Percentiles rank a stretch among this genome's conserved stretches.
These are phyloP conservation scores for Agrocybe praecox DNA, from an alignment of 768 basidiomycete genomes.

Conservation along the genomic window DNA sequence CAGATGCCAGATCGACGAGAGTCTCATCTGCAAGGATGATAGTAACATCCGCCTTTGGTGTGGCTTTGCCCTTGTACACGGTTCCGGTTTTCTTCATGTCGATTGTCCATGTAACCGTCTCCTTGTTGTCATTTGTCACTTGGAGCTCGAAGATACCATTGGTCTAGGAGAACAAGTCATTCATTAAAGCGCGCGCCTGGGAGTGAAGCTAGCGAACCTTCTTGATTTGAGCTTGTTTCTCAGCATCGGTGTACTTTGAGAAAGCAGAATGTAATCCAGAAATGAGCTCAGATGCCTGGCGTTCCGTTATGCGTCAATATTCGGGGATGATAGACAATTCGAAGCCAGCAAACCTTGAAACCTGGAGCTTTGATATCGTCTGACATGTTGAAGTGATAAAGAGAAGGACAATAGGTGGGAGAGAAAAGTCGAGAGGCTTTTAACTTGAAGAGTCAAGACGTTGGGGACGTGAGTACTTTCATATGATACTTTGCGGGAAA, in stretches of 20 bases:
- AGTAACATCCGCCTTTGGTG: constrained; percentile 81
- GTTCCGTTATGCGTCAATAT: background rate
- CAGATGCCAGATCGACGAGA: constrained; percentile 68
- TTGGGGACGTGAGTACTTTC: constrained; percentile 2
- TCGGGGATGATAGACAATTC: background rate
- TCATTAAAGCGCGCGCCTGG: background rate
- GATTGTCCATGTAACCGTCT: constrained; percentile 85
- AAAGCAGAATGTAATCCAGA: constrained; percentile 54
- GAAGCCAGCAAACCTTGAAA: constrained; percentile 57
- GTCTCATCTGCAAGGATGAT: constrained; percentile 79
- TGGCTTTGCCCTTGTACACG: constrained; percentile 73
- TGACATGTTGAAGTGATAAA: constrained; percentile 57
- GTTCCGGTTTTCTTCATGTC: constrained; percentile 87
- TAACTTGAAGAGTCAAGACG: constrained; percentile 1
- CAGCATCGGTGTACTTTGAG: constrained; percentile 52
- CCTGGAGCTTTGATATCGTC: constrained; percentile 69
- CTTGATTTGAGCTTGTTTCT: constrained; percentile 72
- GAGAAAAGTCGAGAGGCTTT: background rate
- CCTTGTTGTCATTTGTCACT: constrained; percentile 71
- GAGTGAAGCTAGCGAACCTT: constrained; percentile 49
- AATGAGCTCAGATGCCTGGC: constrained; percentile 70
- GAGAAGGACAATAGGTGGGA: constrained; percentile 17
- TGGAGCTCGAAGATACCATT: constrained; percentile 89
- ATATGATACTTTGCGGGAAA: constrained; percentile 9
- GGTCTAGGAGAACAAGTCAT: constrained; percentile 47